Evolutionary conservation across 2,329 filamentous ascomycete species (phyloP), one percentile per base, ranked within the genome.

Genomic region (Fusarium avenaceum): DNA sequence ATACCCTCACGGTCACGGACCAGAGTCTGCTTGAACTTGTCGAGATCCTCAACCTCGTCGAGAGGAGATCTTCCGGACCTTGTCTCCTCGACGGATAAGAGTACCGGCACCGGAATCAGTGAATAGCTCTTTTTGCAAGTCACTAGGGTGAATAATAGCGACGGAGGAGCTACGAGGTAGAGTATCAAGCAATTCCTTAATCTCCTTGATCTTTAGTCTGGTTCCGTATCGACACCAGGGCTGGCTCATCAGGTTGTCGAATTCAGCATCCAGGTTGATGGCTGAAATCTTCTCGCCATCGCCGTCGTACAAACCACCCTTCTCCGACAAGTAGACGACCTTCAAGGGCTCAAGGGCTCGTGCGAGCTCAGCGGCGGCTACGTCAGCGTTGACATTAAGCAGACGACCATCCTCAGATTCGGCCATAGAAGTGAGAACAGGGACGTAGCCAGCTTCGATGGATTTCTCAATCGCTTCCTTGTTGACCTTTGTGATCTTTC

Each of bases 311-410:
- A 99, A 83, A 9, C 95, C 96, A 49, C 96, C 96, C 86, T 98
- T 98, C 83, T 99, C 96, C 7, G 94, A 96, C n/a, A 98, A 86
- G 79, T 97, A 99, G 63, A 99, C 94, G 65, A 98, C 95, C 88
- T 99, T 99, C 75, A 98, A 84, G 26, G 96, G 96, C 80, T 98
- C 90, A 54, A 99, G 84, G 57, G 92, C 89, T 63, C 93, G 90
- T 24, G 96, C 95, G 64, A 99, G 85, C 82, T 97, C 95, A 69
- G 94, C 94, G 30, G 96, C 96, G 35, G 95, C 95, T 65, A 97
- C 95, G 80, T 99, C 96, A 35, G 96, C 96, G 76, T 99, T 99
- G 78, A 99, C 96, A 76, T 99, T 99, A 68, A 99, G 86, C 51
- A 98, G 90, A 79, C 95, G 93, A 10, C 96, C 96, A 68, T 97